A percentile compares a stretch with the other conserved stretches of the same genome.
These are phyloP conservation scores for Athelia psychrophila DNA, from an alignment of 1,284 basidiomycete genomes.

Conservation along the genomic window DNA sequence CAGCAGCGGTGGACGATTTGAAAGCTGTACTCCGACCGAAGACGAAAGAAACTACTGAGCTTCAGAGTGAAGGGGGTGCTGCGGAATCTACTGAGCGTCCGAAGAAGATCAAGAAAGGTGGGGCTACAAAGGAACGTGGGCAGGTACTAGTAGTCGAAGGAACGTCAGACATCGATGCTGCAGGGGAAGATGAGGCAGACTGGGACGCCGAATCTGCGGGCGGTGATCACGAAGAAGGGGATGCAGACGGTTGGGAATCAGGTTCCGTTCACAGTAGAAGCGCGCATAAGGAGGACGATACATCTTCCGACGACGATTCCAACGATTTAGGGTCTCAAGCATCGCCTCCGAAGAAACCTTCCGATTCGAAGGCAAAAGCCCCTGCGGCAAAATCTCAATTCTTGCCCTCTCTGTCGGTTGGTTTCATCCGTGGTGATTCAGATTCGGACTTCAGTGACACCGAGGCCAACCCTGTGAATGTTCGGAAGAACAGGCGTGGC, in stretches of 20 bases:
- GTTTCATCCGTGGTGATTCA: slow-evolving; percentile 80
- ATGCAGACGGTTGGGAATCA: slow-evolving; percentile 58
- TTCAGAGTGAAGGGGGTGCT: slow-evolving; percentile 17
- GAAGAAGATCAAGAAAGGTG: neutral
- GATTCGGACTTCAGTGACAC: slow-evolving; percentile 78
- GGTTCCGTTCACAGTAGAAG: slow-evolving; percentile 34
- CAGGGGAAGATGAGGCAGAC: slow-evolving; percentile 27
- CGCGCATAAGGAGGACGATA: slow-evolving; percentile 36
- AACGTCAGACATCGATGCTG: slow-evolving; percentile 26
- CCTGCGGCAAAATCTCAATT: slow-evolving; percentile 66
- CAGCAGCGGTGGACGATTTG: slow-evolving; percentile 49
- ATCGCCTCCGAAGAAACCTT: slow-evolving; percentile 21
- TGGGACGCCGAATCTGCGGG: slow-evolving; percentile 17
- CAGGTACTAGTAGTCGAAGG: slow-evolving; percentile 16
- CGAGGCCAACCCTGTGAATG: slow-evolving; percentile 57
- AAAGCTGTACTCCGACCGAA: slow-evolving; percentile 40
- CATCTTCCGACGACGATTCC: slow-evolving; percentile 31
- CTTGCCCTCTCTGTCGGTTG: slow-evolving; percentile 84
- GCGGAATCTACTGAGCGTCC: slow-evolving; percentile 17
- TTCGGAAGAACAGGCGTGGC: slow-evolving; percentile 87
- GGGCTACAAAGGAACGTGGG: slow-evolving; percentile 6
- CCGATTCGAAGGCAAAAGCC: slow-evolving; percentile 14
- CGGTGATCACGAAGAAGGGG: slow-evolving; percentile 20
- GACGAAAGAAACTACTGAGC: slow-evolving; percentile 15
- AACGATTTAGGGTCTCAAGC: slow-evolving; percentile 21